Evolutionary conservation across 1,284 basidiomycete species (phyloP), one percentile per base, ranked within the genome.

Genomic region (Leccinum variabile): DNA sequence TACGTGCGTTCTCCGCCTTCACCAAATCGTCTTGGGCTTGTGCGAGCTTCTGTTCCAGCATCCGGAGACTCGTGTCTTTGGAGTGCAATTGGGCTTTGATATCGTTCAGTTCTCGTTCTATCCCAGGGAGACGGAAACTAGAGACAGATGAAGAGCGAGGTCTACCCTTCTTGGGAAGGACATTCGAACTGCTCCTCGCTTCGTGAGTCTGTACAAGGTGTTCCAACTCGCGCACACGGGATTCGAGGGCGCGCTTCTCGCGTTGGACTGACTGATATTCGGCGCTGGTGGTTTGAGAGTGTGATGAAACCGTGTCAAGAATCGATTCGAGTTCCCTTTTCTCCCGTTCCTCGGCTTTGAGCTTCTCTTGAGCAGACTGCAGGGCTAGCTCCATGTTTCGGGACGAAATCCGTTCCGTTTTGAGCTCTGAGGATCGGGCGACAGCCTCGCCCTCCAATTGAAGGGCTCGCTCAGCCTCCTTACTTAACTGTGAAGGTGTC

Each of bases 61-160:
- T 66, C 11, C 73, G 70, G 10, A 88, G 72, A 49, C 80, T 81
- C 30, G 70, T 65, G 18, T 84, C 82, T 55, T 79, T 83, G 63
- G 78, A 75, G 2, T 75, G 70, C 7, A 84, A 71, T 8, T 77
- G 70, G 7, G 76, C 73, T 13, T 80, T 82, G 2, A 77, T 64
- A 10, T 85, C 84, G 22, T 70, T 70, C 3, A 88, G 69, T 56
- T 90, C 85, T 56, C 80, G 81, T 71, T 89, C 84, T 18, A 90
- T 73, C 5, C 74, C 75, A 3, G 77, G 74, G 18, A 84, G 75
- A 60, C 77, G 79, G 62, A 82, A 75, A 64, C 79, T 81, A 6
- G 85, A 82, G 61, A 41, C 54, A 50, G 84, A 83, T 1, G 84
- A 82, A 13, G 84, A 81, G 39, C 79, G 78, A 52, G 78, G 77